A percentile compares a stretch with the other conserved stretches of the same genome.
phyloP scores from a whole-genome alignment of 2,329 filamentous ascomycete species.

The Phyllosticta citriasiana region DNA sequence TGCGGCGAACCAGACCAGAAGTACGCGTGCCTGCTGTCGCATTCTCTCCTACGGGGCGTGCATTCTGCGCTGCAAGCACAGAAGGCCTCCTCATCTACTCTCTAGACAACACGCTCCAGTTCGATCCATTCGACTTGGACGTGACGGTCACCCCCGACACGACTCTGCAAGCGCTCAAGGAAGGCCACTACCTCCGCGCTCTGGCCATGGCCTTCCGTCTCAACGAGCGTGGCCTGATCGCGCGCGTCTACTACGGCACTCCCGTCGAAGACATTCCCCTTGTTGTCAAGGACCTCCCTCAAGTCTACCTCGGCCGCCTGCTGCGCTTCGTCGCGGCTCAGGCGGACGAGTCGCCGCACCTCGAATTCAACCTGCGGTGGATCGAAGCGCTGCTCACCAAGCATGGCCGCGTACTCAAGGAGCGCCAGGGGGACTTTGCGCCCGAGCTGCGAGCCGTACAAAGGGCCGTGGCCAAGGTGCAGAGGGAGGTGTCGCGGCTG shows the following conservation, averaged over 20 bases:
- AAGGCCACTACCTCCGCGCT: constrained; percentile 79
- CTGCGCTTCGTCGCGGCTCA: constrained; percentile 81
- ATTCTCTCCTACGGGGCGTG: constrained; percentile 79
- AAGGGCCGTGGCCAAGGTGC: constrained; percentile 68
- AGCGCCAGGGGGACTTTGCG: constrained; percentile 68
- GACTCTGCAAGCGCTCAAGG: constrained; percentile 56
- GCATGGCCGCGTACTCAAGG: constrained; percentile 77
- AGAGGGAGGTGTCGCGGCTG: constrained; percentile 69
- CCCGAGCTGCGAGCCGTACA: constrained; percentile 77
- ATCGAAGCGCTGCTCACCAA: constrained; percentile 70
- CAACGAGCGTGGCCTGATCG: constrained; percentile 73
- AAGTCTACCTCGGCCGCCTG: constrained; percentile 75
- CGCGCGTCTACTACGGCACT: constrained; percentile 74
- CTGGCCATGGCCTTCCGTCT: constrained; percentile 95
- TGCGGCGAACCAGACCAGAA: constrained; percentile 65
- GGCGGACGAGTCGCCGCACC: constrained; percentile 80
- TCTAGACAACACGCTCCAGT: constrained; percentile 71
- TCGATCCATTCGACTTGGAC: constrained; percentile 94
- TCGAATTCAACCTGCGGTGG: constrained; percentile 93
- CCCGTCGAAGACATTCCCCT: constrained; percentile 66
- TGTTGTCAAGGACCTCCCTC: constrained; percentile 68
- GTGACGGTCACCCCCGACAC: constrained; percentile 82
- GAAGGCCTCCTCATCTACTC: constrained; percentile 93
- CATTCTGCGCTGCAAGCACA: constrained; percentile 91
- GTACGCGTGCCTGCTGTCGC: constrained; percentile 75